Percentiles rank a stretch among this genome's conserved stretches.
Conservation (phyloP, 805 yeast genomes). For the Dipodascopsis uninucleata region DNA sequence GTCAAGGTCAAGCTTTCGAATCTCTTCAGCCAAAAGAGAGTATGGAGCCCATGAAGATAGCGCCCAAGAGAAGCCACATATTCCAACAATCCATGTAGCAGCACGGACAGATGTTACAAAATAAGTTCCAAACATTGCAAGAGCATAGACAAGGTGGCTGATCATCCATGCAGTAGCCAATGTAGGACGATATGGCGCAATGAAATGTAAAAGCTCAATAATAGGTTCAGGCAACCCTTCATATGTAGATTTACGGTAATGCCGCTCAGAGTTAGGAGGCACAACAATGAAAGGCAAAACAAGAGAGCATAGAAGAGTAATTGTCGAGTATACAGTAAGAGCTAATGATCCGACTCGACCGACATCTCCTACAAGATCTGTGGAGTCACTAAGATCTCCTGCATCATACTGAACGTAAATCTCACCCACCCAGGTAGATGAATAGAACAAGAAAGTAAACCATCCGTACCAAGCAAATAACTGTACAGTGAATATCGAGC, state of each 20-base stretch:
- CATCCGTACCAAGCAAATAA: slow-evolving; percentile 69
- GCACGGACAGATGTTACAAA: slow-evolving; percentile 21
- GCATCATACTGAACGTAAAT: slow-evolving; percentile 40
- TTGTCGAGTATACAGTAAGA: slow-evolving; percentile 21
- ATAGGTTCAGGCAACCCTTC: slow-evolving; percentile 13
- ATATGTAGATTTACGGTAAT: slow-evolving; percentile 14
- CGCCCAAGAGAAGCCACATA: slow-evolving; percentile 29
- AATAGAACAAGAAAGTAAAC: slow-evolving; percentile 62
- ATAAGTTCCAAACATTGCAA: slow-evolving; percentile 23
- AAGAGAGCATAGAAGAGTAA: slow-evolving; percentile 23
- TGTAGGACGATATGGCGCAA: slow-evolving; percentile 24
- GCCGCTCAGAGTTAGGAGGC: slow-evolving; percentile 19
- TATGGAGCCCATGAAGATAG: slow-evolving; percentile 27
- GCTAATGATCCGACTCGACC: slow-evolving; percentile 28
- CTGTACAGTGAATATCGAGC: slow-evolving; percentile 52
- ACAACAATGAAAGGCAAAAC: slow-evolving; percentile 21
- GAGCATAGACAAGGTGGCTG: slow-evolving; percentile 21
- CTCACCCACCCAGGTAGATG: slow-evolving; percentile 64
- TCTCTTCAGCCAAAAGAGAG: slow-evolving; percentile 26
- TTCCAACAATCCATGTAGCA: slow-evolving; percentile 24
- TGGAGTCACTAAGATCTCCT: slow-evolving; percentile 18
- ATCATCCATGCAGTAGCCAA: slow-evolving; percentile 24
- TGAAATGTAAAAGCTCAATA: slow-evolving; percentile 12
- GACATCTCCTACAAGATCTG: slow-evolving; percentile 25
- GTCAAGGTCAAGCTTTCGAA: slow-evolving; percentile 11